Conservation (phyloP, 148 eudicot species). For the Heliosperma pusillum region DNA sequence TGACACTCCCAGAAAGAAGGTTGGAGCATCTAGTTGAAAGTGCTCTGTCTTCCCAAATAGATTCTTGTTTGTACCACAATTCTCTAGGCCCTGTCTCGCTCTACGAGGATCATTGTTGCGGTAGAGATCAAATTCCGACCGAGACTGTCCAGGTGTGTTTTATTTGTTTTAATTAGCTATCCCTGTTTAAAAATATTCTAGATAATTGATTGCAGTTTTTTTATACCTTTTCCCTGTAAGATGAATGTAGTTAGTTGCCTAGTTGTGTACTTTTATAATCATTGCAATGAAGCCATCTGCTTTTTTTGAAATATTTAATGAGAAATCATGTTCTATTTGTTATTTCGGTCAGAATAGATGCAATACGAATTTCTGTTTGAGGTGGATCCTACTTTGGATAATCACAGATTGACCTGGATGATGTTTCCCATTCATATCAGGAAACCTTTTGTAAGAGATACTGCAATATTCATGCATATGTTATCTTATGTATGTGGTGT, state of each 20-base stretch:
- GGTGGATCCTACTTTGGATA: not conserved
- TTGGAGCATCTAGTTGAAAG: slow-evolving; percentile 78
- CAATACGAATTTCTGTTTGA: not conserved
- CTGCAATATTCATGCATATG: not conserved
- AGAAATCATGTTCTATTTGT: not conserved
- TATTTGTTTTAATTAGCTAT: slow-evolving; percentile 13
- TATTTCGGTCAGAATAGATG: not conserved
- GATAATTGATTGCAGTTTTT: not conserved
- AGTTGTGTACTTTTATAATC: not conserved
- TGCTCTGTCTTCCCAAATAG: slow-evolving; percentile 55
- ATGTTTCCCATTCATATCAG: not conserved
- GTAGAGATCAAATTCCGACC: slow-evolving; percentile 66
- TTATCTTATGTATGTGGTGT: not conserved
- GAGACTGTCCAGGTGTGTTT: slow-evolving; percentile 74
- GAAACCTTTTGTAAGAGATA: not conserved
- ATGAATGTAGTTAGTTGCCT: not conserved
- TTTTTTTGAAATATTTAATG: not conserved
- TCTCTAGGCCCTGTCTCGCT: slow-evolving; percentile 46
- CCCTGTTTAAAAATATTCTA: not conserved
- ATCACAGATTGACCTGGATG: not conserved
- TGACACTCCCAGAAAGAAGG: slow-evolving; percentile 71
- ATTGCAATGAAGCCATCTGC: not conserved
- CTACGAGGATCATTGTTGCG: slow-evolving; percentile 70
- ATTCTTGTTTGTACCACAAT: slow-evolving; percentile 76
- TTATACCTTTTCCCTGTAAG: slow-evolving; percentile 1